Base-by-base conservation (phyloP, 1,139 yeast species). In the Candida frijolesensis region DNA sequence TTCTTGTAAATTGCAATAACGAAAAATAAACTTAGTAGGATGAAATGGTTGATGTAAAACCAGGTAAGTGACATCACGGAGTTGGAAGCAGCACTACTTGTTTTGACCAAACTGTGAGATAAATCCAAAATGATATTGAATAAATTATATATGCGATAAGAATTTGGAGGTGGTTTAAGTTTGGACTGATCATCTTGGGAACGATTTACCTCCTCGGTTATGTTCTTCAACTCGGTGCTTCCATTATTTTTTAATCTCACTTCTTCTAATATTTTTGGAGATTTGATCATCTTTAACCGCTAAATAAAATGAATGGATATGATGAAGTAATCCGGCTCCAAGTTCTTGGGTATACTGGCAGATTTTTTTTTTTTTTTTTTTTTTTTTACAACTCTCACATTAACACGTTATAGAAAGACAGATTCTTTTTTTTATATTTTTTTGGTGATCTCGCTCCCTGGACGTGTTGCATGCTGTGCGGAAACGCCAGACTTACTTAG, bases 1-100 rank as follows among this genome's bases (percentile, higher is more conserved):
- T 81, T 76, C 52, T 87, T 76, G 60, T 75, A 76, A 42, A 83
- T 66, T 10, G 89, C 82, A 61, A 84, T 81, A 35, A 80, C 40
- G 50, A 84, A 72, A 60, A 82, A 87, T 15, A 87, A 58, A 40
- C 75, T 56, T 39, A 87, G 71, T 48, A 88, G 69, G 14, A 85
- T 65, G 40, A 60, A 55, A 54, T 65, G 68, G 49, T 58, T 59
- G 15, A 63, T 35, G 49, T 62, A 61, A 46, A 55, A 59, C 41
- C 51, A 18, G 44, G 51, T 22, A 22, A 46, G 27, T 14, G 47
- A 49, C n/a, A 45, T 27, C 11, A 45, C n/a, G 15, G 57, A 51
- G 8, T 37, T 37, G 1, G 45, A 19, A 12, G 47, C 32, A 2
- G 33, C 29, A 25, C 45, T 45, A 11, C 41, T 46, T 27, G 47